phyloP scores from a whole-genome alignment of 2,329 filamentous ascomycete species.

The Cladosporium oxysporum region DNA sequence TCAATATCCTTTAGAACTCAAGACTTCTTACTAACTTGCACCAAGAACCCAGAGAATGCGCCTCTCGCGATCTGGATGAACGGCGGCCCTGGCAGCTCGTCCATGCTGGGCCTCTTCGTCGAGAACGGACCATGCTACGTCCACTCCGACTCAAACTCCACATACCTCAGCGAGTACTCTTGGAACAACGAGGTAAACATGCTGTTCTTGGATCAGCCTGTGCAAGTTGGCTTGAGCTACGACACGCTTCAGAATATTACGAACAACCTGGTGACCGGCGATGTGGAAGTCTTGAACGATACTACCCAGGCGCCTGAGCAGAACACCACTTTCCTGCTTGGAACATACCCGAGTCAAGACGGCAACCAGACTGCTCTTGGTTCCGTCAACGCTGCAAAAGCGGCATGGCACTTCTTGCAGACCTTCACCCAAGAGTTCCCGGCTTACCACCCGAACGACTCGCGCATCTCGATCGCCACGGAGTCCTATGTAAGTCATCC shows the following conservation, averaged over 20 bases:
- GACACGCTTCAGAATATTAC: constrained; percentile 42
- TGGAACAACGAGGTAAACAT: constrained; percentile 62
- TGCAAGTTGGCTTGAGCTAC: constrained; percentile 59
- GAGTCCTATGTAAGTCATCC: constrained; percentile 53
- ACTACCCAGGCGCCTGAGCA: constrained; percentile 42
- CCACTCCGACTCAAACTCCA: constrained; percentile 54
- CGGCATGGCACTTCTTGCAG: constrained; percentile 62
- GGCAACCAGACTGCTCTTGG: constrained; percentile 49
- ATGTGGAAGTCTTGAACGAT: constrained; percentile 24
- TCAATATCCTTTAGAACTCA: background rate
- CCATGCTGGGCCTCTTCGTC: constrained; percentile 50
- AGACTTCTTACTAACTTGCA: background rate
- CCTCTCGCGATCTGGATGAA: constrained; percentile 61
- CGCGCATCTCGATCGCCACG: constrained; percentile 54
- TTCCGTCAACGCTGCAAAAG: constrained; percentile 55
- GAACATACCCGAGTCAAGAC: constrained; percentile 54
- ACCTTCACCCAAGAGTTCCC: constrained; percentile 66
- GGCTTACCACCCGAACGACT: constrained; percentile 60
- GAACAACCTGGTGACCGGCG: constrained; percentile 31
- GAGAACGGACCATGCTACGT: constrained; percentile 59
- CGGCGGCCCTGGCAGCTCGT: constrained; percentile 58
- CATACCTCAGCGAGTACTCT: constrained; percentile 57
- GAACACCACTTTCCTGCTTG: constrained; percentile 55
- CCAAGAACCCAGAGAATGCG: constrained; percentile 52
- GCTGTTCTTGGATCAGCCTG: constrained; percentile 67